Conservation (phyloP, 345 rosid genomes). For the Brassica nigra region DNA sequence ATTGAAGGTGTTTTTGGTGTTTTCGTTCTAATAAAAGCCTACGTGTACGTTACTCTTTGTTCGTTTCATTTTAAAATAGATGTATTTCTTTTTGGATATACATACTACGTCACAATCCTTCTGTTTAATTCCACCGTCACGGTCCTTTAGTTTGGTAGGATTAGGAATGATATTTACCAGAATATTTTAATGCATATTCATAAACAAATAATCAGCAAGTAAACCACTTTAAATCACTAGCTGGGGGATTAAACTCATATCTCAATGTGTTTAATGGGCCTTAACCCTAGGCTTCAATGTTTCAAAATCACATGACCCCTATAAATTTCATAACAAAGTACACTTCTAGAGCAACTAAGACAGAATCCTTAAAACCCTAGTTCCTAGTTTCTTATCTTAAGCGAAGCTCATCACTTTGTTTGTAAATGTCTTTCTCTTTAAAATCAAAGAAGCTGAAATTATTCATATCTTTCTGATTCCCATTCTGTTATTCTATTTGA, state of each 20-base stretch:
- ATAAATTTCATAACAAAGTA: background rate
- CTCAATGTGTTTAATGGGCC: background rate
- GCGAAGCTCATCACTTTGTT: background rate
- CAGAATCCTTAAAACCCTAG: background rate
- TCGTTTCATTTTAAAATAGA: background rate
- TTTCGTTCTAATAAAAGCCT: background rate
- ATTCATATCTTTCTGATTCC: background rate
- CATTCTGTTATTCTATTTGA: background rate
- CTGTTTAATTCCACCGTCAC: background rate
- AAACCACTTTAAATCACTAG: background rate
- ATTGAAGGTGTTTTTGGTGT: conserved; percentile 3
- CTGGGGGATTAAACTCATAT: background rate
- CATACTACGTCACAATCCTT: background rate
- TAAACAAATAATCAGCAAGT: background rate
- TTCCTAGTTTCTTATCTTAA: background rate
- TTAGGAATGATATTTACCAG: background rate
- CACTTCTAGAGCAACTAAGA: background rate
- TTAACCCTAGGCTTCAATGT: background rate
- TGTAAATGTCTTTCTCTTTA: background rate
- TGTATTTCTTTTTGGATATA: background rate
- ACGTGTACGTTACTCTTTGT: background rate
- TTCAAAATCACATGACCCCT: background rate
- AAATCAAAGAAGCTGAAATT: too few relatives aligned
- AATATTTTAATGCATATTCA: background rate
- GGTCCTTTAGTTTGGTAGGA: background rate